Evolutionary conservation across 116 monocot species (phyloP).

Genomic region (Iris pallida): DNA sequence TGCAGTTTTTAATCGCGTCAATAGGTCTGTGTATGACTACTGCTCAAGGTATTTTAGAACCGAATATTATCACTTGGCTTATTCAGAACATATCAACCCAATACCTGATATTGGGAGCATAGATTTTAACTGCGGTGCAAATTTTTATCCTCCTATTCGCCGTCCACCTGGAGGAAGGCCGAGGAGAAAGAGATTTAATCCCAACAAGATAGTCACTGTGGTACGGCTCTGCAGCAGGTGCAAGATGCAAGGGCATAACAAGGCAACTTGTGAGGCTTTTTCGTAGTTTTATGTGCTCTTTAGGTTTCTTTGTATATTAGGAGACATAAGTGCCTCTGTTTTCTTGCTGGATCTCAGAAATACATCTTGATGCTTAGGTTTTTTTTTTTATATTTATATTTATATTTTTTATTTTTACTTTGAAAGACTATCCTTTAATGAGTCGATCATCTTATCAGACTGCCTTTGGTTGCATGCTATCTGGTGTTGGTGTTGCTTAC

Average conservation of each 20-base stretch:
- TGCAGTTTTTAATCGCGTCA: conserved; percentile 19
- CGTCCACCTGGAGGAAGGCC: conserved; percentile 10
- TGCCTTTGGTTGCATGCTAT: too few relatives aligned
- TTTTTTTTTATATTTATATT: too few relatives aligned
- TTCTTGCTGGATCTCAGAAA: too few relatives aligned
- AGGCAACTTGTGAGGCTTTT: conserved; percentile 32
- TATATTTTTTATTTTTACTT: too few relatives aligned
- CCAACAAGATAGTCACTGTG: conserved; percentile 13
- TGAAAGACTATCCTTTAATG: too few relatives aligned
- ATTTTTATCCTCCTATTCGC: conserved; percentile 9
- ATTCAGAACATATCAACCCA: conserved; percentile 25
- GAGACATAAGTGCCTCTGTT: too few relatives aligned
- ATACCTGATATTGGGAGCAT: conserved; percentile 16
- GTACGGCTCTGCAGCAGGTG: conserved; percentile 26
- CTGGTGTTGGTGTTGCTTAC: too few relatives aligned
- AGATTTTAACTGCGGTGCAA: conserved; percentile 6
- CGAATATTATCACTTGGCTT: conserved; percentile 23
- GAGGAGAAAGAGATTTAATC: conserved; percentile 29
- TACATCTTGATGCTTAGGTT: too few relatives aligned
- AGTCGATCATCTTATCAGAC: too few relatives aligned
- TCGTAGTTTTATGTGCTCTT: conserved; percentile 5
- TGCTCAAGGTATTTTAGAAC: conserved; percentile 23
- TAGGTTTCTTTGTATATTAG: background rate
- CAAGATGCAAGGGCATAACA: conserved; percentile 27
- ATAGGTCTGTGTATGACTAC: conserved; percentile 25